These are phyloP conservation scores for Simplicillium sp. DNA, from an alignment of 2,329 filamentous ascomycete genomes.

Conservation along the genomic window DNA sequence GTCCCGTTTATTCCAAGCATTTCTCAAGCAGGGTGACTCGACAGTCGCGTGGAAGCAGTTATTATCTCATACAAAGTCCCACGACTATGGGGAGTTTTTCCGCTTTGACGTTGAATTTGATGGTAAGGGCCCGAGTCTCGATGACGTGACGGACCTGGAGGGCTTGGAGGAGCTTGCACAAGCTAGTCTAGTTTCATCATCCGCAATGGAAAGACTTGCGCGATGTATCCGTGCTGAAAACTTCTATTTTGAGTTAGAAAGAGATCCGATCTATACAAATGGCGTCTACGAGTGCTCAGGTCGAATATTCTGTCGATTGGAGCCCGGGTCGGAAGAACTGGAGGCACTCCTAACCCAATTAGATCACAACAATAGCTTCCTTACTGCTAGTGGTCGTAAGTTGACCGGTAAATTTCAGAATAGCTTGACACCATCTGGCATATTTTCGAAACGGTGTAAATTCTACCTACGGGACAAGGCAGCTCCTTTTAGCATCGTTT, in stretches of 20 bases:
- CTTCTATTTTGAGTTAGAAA: slow-evolving; percentile 1
- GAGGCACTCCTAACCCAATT: slow-evolving; percentile 1
- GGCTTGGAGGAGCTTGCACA: background rate
- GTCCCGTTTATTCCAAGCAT: too few species aligned
- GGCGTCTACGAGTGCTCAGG: slow-evolving; percentile 1
- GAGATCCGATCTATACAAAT: background rate
- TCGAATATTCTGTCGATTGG: slow-evolving; percentile 1
- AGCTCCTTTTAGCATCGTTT: slow-evolving; percentile 1
- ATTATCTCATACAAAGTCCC: too few species aligned
- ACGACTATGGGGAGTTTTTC: background rate
- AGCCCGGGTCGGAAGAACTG: background rate
- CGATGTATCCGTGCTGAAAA: background rate
- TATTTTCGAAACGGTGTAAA: slow-evolving; percentile 1
- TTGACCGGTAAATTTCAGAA: too few species aligned
- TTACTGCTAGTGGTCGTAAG: too few species aligned
- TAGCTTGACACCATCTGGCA: too few species aligned
- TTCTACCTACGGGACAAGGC: background rate
- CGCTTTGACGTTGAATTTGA: slow-evolving; percentile 4
- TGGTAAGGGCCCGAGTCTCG: background rate
- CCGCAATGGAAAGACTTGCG: slow-evolving; percentile 1
- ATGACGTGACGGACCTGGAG: slow-evolving; percentile 1
- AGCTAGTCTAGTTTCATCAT: background rate
- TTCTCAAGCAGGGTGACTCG: too few species aligned
- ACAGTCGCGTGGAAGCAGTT: too few species aligned
- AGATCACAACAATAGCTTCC: background rate